Evolutionary conservation across 192 early-diverging fungal genomes (phyloP).

Genomic region (Coemansia reversa): DNA sequence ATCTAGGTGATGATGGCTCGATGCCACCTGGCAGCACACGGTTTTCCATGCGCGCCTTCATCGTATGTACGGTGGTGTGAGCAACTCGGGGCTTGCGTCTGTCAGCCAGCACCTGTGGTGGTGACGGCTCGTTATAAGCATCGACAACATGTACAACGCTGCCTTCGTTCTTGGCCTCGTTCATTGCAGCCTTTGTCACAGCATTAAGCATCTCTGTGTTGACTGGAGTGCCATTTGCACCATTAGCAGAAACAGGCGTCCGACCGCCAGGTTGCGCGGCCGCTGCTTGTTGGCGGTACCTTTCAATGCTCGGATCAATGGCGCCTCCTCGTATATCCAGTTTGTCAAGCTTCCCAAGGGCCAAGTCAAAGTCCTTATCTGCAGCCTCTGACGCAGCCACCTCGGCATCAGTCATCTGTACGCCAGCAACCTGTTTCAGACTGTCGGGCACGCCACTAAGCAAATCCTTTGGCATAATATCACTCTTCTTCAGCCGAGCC

Average conservation of each 20-base stretch:
- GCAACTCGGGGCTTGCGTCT: constrained; percentile 50
- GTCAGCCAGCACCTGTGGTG: constrained; percentile 54
- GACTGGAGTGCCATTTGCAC: constrained; percentile 20
- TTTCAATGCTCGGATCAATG: not conserved
- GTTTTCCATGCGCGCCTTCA: constrained; percentile 55
- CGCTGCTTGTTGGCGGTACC: not conserved
- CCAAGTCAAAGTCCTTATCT: constrained; percentile 47
- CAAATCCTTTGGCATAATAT: constrained; percentile 14
- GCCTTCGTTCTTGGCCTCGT: constrained; percentile 47
- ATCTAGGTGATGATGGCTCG: constrained; percentile 17
- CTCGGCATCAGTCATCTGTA: constrained; percentile 5
- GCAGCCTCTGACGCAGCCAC: constrained; percentile 25
- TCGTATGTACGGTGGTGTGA: constrained; percentile 46
- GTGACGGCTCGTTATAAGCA: constrained; percentile 22
- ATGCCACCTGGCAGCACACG: constrained; percentile 9
- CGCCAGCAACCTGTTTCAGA: constrained; percentile 11
- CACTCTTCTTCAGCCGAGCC: constrained; percentile 27
- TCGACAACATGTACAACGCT: constrained; percentile 41
- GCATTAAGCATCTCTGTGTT: constrained; percentile 38
- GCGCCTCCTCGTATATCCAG: constrained; percentile 27
- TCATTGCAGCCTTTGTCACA: constrained; percentile 42
- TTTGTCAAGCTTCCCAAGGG: constrained; percentile 40
- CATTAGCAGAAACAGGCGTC: not conserved
- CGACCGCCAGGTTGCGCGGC: constrained; percentile 25
- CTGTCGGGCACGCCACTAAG: constrained; percentile 7